phyloP scores from a whole-genome alignment of 2,329 filamentous ascomycete species.

The Penicillium polonicum region DNA sequence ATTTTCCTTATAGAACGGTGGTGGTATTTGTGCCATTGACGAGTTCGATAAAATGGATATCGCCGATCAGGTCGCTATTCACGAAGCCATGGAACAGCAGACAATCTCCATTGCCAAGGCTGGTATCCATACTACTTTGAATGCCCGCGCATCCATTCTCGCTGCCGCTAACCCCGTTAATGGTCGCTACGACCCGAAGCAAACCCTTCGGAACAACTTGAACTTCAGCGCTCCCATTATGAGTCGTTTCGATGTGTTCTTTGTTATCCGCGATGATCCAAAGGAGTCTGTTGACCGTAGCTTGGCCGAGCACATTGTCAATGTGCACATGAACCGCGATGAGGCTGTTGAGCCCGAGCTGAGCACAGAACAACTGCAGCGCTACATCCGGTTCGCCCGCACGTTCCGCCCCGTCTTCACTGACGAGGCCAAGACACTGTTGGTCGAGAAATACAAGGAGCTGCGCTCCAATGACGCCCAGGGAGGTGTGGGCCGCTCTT shows the following conservation, averaged over 20 bases:
- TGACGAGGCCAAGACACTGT: constrained; percentile 75
- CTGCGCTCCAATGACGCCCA: constrained; percentile 89
- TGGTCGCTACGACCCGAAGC: constrained; percentile 92
- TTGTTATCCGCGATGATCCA: constrained; percentile 94
- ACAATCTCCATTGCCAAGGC: constrained; percentile 99
- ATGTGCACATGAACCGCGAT: constrained; percentile 88
- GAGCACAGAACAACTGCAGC: constrained; percentile 91
- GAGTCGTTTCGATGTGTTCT: constrained; percentile 98
- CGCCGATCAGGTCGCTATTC: constrained; percentile 93
- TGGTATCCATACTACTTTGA: constrained; percentile 95
- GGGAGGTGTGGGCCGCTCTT: constrained; percentile 89
- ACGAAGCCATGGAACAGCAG: constrained; percentile 99
- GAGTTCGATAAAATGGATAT: constrained; percentile 99
- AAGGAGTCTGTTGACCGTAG: constrained; percentile 89
- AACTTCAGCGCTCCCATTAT: constrained; percentile 99
- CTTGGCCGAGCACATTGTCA: constrained; percentile 90
- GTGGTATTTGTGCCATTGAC: constrained; percentile 96
- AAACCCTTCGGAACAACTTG: constrained; percentile 88
- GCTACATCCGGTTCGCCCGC: constrained; percentile 93
- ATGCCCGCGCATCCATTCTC: constrained; percentile 91
- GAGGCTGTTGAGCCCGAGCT: constrained; percentile 90
- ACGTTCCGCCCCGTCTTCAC: constrained; percentile 95
- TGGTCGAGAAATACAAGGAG: constrained; percentile 95
- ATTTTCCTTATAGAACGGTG: constrained; percentile 55
- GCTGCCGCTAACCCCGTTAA: constrained; percentile 95